Conservation (phyloP, 257 asterid genomes). For the Solanum boliviense region DNA sequence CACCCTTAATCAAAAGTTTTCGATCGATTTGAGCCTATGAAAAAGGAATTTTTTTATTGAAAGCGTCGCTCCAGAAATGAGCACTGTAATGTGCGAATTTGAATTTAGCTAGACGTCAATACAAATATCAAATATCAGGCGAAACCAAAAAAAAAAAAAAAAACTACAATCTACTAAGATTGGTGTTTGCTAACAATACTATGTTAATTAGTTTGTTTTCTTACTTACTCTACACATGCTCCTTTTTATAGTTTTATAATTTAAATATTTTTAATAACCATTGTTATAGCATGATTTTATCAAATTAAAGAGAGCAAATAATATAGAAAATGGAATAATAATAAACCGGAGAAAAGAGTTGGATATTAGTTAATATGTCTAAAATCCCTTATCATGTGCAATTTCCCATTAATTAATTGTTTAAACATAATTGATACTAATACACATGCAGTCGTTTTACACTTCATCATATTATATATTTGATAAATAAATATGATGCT, state of each 20-base stretch:
- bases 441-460: not conserved
- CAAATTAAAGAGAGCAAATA: not conserved
- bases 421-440: not conserved
- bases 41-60: no score
- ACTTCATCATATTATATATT: not conserved
- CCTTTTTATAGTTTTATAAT: not conserved
- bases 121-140: rapidly evolving
- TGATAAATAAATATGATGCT: not conserved
- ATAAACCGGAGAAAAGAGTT: not conserved
- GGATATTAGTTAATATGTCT: not conserved
- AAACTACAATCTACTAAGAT: not conserved
- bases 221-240: not conserved
- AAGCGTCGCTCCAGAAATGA: not conserved
- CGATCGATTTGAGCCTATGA: no score
- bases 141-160: no score
- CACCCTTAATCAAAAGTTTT: not conserved
- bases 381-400: not conserved
- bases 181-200: not conserved
- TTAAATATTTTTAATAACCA: not conserved
- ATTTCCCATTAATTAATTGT: not conserved
- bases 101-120: rapidly evolving
- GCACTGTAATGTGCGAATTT: rapidly evolving
- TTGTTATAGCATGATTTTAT: not conserved
- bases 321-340: not conserved
- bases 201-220: not conserved